A percentile compares a stretch with the other conserved stretches of the same genome.
phyloP scores from a whole-genome alignment of 306 rosid genomes.

The Morella rubra region DNA sequence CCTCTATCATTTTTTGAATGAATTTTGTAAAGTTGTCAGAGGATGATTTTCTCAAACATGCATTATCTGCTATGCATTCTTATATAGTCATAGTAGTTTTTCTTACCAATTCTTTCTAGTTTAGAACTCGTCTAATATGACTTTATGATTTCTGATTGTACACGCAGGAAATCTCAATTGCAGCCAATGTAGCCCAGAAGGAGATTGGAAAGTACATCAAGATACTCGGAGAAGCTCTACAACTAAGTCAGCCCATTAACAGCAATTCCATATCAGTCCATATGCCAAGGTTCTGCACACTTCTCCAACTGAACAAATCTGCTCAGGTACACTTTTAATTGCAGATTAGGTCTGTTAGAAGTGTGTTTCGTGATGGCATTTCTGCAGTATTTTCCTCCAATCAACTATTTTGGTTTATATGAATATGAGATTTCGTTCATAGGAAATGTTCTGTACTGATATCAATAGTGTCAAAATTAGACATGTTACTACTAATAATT shows the following conservation, averaged over 20 bases:
- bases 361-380: neutral
- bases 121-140: constrained; percentile 17
- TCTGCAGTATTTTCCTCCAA: neutral
- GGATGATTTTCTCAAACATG: neutral
- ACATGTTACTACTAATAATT: too few relatives aligned
- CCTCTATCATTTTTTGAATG: neutral
- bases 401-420: neutral
- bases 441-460: neutral
- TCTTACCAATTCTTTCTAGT: neutral
- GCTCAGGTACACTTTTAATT: constrained; percentile 72
- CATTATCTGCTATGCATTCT: too few relatives aligned
- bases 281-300: constrained; percentile 97
- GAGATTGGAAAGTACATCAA: constrained; percentile 96
- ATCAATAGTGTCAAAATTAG: constrained; percentile 4
- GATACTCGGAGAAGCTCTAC: constrained; percentile 93
- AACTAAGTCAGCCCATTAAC: constrained; percentile 94
- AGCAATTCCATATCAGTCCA: constrained; percentile 95
- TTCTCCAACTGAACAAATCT: constrained; percentile 93
- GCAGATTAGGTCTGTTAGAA: neutral
- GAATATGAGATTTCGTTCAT: neutral
- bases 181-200: constrained; percentile 91
- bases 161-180: constrained; percentile 86
- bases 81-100: too few relatives aligned
- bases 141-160: constrained; percentile 27
- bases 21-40: neutral